Base-by-base conservation (phyloP, 2,329 filamentous ascomycete genomes). In the Cytospora piceicola region DNA sequence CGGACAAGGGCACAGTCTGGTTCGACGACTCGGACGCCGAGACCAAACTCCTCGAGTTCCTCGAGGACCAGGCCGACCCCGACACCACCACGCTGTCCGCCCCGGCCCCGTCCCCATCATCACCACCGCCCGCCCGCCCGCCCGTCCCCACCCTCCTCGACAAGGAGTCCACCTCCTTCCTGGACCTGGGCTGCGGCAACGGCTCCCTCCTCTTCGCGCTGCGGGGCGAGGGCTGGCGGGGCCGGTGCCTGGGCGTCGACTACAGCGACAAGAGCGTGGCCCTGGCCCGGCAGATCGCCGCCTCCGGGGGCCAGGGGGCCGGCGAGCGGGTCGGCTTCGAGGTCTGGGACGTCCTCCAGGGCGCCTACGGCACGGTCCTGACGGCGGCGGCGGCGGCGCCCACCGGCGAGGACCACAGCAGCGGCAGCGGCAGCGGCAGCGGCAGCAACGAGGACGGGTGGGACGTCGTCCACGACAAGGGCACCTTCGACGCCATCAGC, bases 401-500 rank as follows among this genome's bases (percentile, higher is more conserved):
- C 39, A 9, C 67, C 67, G 54, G 14, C 1, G n/a, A 24, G 22
- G 1, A 2, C 27, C 3, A 29, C 27, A 29, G 27, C 27, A 4
- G 17, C 11, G 11, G 42, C 6, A 22, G 42, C 7, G 42, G 15
- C 6, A 42, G 15, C 27, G 3, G 15, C 39, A 20, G 15, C 15
- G 3, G 15, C 36, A 20, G 20, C 14, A 20, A 42, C 39, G 71
- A 71, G 0, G 75, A 76, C 0, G 91, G 91, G 0, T 98, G 94
- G 80, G 93, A 98, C 77, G 87, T 97, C 0, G 90, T 97, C 0
- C 85, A 97, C n/a, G 95, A 99, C 78, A 99, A 99, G 79, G 95
- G 95, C 54, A 99, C 95, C 0, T 99, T 98, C 76, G 95, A 99
- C 80, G 95, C 95, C 14, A 90, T 99, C 39, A 93, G 89, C 58